phyloP scores from a whole-genome alignment of 768 basidiomycete species.

The Serendipita sp. region DNA sequence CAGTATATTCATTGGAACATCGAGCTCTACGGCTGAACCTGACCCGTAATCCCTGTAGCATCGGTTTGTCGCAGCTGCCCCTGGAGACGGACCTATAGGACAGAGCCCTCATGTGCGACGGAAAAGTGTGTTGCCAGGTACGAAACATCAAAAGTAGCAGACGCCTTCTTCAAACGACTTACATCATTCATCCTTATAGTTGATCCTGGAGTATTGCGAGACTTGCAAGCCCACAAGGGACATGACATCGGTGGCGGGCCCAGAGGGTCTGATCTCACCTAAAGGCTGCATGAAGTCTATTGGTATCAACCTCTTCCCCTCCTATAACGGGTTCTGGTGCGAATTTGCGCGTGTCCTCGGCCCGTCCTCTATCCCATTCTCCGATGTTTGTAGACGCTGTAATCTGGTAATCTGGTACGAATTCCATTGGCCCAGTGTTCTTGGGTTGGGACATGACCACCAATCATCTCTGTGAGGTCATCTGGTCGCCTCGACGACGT shows the following conservation, averaged over 20 bases:
- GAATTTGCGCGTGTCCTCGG: neutral
- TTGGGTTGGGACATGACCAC: neutral
- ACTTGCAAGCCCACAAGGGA: slow-evolving; percentile 55
- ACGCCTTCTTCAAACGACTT: slow-evolving; percentile 8
- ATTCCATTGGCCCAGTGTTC: neutral
- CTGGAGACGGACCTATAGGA: slow-evolving; percentile 16
- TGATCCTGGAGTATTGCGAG: slow-evolving; percentile 75
- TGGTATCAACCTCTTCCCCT: too few species aligned
- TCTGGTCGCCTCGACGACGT: neutral
- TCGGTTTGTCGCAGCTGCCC: neutral
- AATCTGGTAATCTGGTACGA: neutral
- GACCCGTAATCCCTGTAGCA: slow-evolving; percentile 18
- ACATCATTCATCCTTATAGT: slow-evolving; percentile 26
- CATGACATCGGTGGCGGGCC: neutral
- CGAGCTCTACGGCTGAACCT: slow-evolving; percentile 46
- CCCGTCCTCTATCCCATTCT: neutral
- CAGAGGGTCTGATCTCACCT: neutral
- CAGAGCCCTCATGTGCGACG: slow-evolving; percentile 73
- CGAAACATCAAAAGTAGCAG: slow-evolving; percentile 3
- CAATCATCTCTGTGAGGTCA: slow-evolving; percentile 1
- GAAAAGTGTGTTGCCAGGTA: slow-evolving; percentile 88
- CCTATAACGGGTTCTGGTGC: too few species aligned
- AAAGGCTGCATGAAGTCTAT: neutral
- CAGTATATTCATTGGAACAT: slow-evolving; percentile 37
- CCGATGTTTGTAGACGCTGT: slow-evolving; percentile 4